Conservation (phyloP, 768 basidiomycete species). For the Leccinum boreale region DNA sequence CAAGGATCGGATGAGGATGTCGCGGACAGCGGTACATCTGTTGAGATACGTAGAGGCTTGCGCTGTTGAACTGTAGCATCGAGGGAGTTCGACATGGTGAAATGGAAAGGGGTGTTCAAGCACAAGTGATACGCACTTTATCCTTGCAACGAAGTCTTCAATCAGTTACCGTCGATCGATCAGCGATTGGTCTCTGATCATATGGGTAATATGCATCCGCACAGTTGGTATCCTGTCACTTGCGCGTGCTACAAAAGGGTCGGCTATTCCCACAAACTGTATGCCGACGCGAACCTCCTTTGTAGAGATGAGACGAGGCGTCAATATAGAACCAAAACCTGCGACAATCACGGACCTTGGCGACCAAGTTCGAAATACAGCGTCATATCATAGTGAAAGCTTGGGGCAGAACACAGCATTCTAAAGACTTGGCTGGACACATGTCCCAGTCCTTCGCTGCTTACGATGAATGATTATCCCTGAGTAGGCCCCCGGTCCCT, state of each 20-base stretch:
- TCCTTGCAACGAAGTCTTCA: conserved; percentile 2
- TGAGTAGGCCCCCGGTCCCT: background rate
- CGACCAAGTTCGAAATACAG: background rate
- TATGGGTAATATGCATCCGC: background rate
- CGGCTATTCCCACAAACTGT: background rate
- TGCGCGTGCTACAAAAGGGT: background rate
- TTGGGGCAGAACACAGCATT: background rate
- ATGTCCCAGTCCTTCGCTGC: background rate
- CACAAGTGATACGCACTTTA: conserved; percentile 5
- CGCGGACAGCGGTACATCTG: conserved; percentile 34
- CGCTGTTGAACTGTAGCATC: conserved; percentile 7
- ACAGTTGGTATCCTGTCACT: conserved; percentile 6
- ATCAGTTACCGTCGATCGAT: background rate
- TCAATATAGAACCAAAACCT: background rate
- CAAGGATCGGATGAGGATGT: conserved; percentile 35
- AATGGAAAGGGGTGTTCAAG: background rate
- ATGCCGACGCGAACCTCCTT: background rate
- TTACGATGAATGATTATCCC: background rate
- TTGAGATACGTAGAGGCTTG: conserved; percentile 24
- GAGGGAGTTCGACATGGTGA: conserved; percentile 10
- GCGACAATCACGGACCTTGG: background rate
- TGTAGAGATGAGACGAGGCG: background rate
- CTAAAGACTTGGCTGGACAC: background rate
- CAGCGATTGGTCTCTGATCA: background rate
- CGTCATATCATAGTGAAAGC: background rate